Conservation (phyloP, 768 basidiomycete species). For the Lactarius evosmus region DNA sequence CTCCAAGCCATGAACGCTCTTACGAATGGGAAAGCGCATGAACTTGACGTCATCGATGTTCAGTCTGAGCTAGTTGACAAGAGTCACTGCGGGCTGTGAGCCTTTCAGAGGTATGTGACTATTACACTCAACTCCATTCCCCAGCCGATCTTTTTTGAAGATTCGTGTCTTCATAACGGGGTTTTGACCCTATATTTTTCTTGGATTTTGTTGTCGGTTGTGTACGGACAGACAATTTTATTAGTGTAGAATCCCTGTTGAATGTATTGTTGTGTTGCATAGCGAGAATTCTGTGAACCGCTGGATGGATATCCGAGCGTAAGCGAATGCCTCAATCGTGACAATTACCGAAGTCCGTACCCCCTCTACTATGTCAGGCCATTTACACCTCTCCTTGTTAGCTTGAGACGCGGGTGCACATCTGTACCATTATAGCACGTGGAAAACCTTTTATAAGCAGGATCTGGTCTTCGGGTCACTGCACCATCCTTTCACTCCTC, state of each 20-base stretch:
- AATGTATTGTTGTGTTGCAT: not conserved
- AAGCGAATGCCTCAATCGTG: not conserved
- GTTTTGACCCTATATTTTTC: not conserved
- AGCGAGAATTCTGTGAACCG: not conserved
- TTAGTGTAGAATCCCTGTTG: not conserved
- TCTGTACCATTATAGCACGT: not conserved
- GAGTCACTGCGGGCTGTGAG: not conserved
- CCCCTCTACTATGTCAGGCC: not conserved
- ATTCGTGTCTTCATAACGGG: not conserved
- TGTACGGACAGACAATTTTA: not conserved
- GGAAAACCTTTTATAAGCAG: not conserved
- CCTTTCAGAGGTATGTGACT: not conserved
- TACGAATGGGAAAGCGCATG: constrained; percentile 33
- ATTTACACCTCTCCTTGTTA: not conserved
- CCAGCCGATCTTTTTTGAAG: not conserved
- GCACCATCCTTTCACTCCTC: not conserved
- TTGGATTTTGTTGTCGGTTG: not conserved
- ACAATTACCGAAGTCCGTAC: not conserved
- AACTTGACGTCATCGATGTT: constrained; percentile 2
- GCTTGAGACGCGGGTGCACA: not conserved
- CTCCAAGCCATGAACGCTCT: constrained; percentile 51
- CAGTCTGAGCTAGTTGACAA: not conserved
- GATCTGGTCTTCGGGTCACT: not conserved
- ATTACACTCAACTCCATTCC: not conserved
- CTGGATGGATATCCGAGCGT: not conserved